Base-by-base conservation (phyloP, 106 monocot species). In the Apostasia shenzhenica region DNA sequence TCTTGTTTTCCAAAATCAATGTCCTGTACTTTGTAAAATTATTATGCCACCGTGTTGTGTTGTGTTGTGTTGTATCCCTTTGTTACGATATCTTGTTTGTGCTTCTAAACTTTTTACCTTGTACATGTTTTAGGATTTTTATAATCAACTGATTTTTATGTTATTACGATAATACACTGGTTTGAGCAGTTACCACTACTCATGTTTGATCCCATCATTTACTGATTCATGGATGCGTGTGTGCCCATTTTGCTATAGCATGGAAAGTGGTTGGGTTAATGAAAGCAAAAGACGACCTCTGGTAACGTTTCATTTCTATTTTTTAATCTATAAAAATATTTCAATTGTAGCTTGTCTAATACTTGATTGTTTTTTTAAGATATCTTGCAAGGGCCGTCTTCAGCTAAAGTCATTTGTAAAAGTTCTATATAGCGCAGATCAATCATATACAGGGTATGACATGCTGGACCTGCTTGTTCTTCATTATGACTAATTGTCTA, bases 101-200 rank as follows among this genome's bases (percentile, higher is more conserved):
- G 26, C 0, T 26, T 26, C 26, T 26, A 26, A 26, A 26, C 26
- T 26, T 26, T 26, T 26, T 26, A 26, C 26, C 26, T 26, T 26
- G 26, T 26, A 26, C 26, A 26, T 26, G 0, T 26, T 26, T 26
- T 26, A 26, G 26, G 26, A 26, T 26, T 0, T 26, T 26, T 26
- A 26, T 26, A 26, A 26, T 26, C 26, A 26, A 26, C 26, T 26
- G 26, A 26, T 26, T 26, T 26, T 26, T 26, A 26, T 26, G 26
- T 26, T 26, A 26, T 26, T 26, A 26, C 26, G 26, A 26, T 26
- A 26, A 26, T 26, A 26, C 26, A 26, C 26, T 26, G 41, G 41
- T 49, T 13, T 51, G 26, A 45, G 38, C 76, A 91, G 91, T 75
- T 91, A 80, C 60, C 91, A 91, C 78, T 77, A 71, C 62, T 84